Evolutionary conservation across 2,329 filamentous ascomycete species (phyloP).

Genomic region (Clonostachys solani): DNA sequence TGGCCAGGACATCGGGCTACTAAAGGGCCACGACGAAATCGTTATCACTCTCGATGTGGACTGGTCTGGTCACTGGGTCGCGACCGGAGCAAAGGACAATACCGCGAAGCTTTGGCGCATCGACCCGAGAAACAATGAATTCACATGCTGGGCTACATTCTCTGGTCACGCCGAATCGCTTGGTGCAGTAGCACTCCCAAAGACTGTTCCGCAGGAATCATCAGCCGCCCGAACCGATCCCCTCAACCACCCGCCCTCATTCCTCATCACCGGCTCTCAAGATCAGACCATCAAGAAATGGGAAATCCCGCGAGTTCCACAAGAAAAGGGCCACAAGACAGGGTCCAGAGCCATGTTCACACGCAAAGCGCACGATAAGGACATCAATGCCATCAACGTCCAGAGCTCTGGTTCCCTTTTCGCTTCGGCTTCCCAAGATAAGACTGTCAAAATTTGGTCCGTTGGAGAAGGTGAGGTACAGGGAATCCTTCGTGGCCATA

Average conservation of each 20-base stretch:
- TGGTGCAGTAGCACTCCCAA: constrained; percentile 82
- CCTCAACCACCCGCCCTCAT: constrained; percentile 74
- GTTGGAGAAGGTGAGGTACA: constrained; percentile 84
- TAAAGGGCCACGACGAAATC: constrained; percentile 92
- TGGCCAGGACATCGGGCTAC: constrained; percentile 79
- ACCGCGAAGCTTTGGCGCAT: constrained; percentile 87
- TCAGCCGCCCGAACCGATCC: constrained; percentile 71
- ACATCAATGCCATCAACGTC: constrained; percentile 92
- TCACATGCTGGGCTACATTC: constrained; percentile 75
- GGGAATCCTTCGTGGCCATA: constrained; percentile 88
- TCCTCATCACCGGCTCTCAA: constrained; percentile 87
- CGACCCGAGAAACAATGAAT: constrained; percentile 70
- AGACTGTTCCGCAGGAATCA: constrained; percentile 59
- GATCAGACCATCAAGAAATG: constrained; percentile 95
- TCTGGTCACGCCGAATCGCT: constrained; percentile 93
- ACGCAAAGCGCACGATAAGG: constrained; percentile 95
- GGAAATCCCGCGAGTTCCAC: constrained; percentile 64
- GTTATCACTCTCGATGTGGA: constrained; percentile 92
- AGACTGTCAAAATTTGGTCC: constrained; percentile 96
- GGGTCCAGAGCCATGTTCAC: constrained; percentile 72
- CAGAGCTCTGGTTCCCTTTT: constrained; percentile 75
- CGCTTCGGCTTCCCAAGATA: constrained; percentile 93
- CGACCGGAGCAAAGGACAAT: constrained; percentile 95
- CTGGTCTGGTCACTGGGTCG: constrained; percentile 96
- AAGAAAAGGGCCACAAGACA: constrained; percentile 39